These are phyloP conservation scores for Penicillium ochrochloron DNA, from an alignment of 495 filamentous ascomycete genomes.

Conservation along the genomic window DNA sequence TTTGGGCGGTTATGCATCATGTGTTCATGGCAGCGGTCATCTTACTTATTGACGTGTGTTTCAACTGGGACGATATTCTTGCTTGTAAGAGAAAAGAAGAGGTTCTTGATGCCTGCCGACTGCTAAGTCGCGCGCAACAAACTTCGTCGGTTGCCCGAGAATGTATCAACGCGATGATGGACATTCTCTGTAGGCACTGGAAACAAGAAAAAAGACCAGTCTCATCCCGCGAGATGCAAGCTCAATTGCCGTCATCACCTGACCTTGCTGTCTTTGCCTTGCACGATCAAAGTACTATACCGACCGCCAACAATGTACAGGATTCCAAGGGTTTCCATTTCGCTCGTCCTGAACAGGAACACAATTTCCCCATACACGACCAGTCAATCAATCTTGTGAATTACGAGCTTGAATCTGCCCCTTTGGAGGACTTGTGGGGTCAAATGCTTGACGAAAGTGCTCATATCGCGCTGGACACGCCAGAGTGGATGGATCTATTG, in stretches of 20 bases:
- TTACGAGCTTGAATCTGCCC: background rate
- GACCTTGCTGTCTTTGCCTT: background rate
- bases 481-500: slow-evolving; percentile 43
- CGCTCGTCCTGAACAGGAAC: background rate
- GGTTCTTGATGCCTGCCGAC: slow-evolving; percentile 48
- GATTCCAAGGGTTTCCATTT: background rate
- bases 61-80: slow-evolving; percentile 49
- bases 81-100: slow-evolving; percentile 47
- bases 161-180: slow-evolving; percentile 45
- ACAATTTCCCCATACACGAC: background rate
- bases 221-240: background rate
- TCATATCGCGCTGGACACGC: slow-evolving; percentile 27
- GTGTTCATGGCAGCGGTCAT: slow-evolving; percentile 55
- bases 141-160: slow-evolving; percentile 36
- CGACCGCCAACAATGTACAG: background rate
- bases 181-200: slow-evolving; percentile 39
- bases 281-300: background rate
- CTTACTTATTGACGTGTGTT: slow-evolving; percentile 50
- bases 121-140: slow-evolving; percentile 46
- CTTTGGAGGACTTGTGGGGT: slow-evolving; percentile 43
- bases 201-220: slow-evolving; percentile 25
- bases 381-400: background rate
- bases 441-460: slow-evolving; percentile 40
- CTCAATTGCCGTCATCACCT: background rate
- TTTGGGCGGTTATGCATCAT: slow-evolving; percentile 48